These are phyloP conservation scores for Agarophyton chilense DNA, from an alignment of 23 red algal species.

Conservation along the genomic window DNA sequence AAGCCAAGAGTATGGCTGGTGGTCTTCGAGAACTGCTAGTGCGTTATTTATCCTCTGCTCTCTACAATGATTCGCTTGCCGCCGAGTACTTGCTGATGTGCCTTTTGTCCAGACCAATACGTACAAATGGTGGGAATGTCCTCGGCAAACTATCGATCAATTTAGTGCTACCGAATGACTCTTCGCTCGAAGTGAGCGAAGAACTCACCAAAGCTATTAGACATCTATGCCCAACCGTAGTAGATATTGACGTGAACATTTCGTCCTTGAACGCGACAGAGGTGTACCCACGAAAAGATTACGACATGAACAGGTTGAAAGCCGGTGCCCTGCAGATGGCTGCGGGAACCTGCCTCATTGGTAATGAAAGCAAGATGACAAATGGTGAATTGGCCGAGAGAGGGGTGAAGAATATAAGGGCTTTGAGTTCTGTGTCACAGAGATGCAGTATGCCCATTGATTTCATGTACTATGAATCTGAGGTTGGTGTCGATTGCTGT, in stretches of 20 bases:
- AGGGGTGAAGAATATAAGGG: constrained; percentile 69
- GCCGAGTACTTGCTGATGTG: constrained; percentile 66
- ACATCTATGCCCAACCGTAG: constrained; percentile 28
- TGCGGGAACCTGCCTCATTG: constrained; percentile 40
- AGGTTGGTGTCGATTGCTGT: constrained; percentile 32
- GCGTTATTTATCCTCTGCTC: constrained; percentile 36
- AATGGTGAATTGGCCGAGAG: constrained; percentile 52
- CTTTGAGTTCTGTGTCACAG: constrained; percentile 26
- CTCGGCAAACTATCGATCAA: constrained; percentile 75
- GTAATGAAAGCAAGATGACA: constrained; percentile 50
- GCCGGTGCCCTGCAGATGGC: constrained; percentile 63
- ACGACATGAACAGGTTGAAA: constrained; percentile 70
- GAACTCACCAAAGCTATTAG: constrained; percentile 24
- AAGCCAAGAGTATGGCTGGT: not conserved
- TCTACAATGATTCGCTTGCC: constrained; percentile 47
- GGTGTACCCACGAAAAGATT: constrained; percentile 65
- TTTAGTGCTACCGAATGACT: constrained; percentile 41
- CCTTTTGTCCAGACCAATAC: constrained; percentile 30
- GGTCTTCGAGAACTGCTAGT: constrained; percentile 43
- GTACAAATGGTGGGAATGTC: constrained; percentile 14
- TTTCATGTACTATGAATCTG: constrained; percentile 61
- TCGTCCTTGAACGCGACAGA: constrained; percentile 59
- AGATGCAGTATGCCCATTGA: constrained; percentile 43
- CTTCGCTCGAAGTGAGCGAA: not conserved
- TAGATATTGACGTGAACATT: constrained; percentile 47